A percentile compares a stretch with the other conserved stretches of the same genome.
These are phyloP conservation scores for Aspergillus steynii DNA, from an alignment of 495 filamentous ascomycete genomes.

Conservation along the genomic window DNA sequence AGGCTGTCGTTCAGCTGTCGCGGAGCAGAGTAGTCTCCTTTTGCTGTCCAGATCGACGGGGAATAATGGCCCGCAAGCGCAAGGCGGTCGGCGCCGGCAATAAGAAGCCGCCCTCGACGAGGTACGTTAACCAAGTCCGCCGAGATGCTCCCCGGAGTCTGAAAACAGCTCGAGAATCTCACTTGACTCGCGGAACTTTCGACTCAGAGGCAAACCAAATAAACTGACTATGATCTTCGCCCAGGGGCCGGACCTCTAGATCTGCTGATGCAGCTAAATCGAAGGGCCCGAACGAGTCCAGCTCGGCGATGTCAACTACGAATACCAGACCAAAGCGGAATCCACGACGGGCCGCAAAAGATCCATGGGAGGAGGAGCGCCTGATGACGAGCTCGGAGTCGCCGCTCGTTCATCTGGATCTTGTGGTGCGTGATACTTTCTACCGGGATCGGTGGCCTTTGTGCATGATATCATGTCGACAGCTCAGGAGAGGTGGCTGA, in stretches of 20 bases:
- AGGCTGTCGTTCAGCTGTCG: constrained; percentile 11
- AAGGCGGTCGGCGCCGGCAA: constrained; percentile 42
- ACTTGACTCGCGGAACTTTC: not conserved
- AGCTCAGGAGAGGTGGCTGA: not conserved
- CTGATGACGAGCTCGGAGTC: constrained; percentile 57
- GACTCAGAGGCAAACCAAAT: not conserved
- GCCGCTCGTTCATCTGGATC: constrained; percentile 52
- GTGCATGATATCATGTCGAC: not conserved
- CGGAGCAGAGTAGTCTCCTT: not conserved
- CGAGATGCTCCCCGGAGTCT: not conserved
- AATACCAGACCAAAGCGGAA: constrained; percentile 33
- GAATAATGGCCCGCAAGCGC: constrained; percentile 34
- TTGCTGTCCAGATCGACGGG: constrained; percentile 19
- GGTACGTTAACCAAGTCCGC: constrained; percentile 12
- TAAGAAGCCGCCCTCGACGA: constrained; percentile 20
- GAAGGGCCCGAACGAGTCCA: constrained; percentile 20
- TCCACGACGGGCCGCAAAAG: constrained; percentile 32
- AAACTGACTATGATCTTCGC: constrained; percentile 19
- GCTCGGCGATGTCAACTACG: constrained; percentile 22
- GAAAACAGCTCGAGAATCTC: not conserved
- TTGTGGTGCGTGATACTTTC: constrained; percentile 50
- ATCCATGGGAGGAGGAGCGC: constrained; percentile 49
- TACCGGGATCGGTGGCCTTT: not conserved
- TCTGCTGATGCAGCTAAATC: constrained; percentile 28
- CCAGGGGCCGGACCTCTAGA: constrained; percentile 17